These are phyloP conservation scores for Domatiomyces globalis DNA, from an alignment of 2,329 filamentous ascomycete species.

Conservation along the genomic window DNA sequence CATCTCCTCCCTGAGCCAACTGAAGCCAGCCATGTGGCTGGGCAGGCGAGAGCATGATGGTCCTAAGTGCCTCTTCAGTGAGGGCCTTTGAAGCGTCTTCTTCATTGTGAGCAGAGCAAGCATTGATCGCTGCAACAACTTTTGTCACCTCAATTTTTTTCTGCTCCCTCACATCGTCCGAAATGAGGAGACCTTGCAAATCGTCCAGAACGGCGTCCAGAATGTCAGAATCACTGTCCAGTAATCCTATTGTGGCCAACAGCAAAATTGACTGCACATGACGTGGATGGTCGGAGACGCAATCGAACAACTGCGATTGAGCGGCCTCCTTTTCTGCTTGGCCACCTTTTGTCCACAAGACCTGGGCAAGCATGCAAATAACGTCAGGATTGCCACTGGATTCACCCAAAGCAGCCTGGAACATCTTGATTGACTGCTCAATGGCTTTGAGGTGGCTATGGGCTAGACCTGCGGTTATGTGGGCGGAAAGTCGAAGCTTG, in stretches of 20 bases:
- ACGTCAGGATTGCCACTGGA: constrained; percentile 59
- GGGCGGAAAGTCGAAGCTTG: constrained; percentile 65
- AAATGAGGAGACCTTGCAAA: constrained; percentile 56
- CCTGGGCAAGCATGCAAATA: constrained; percentile 74
- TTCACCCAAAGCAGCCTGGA: constrained; percentile 66
- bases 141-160: constrained; percentile 59
- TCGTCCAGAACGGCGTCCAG: constrained; percentile 69
- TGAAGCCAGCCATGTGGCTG: constrained; percentile 70
- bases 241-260: constrained; percentile 66
- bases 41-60: constrained; percentile 68
- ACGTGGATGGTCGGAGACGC: constrained; percentile 57
- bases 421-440: constrained; percentile 59
- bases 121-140: constrained; percentile 60
- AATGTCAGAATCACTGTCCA: constrained; percentile 66
- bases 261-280: constrained; percentile 71
- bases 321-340: constrained; percentile 61
- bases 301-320: constrained; percentile 63
- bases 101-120: constrained; percentile 27
- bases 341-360: constrained; percentile 80
- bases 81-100: constrained; percentile 34
- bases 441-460: constrained; percentile 56
- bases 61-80: constrained; percentile 53
- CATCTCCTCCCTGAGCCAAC: constrained; percentile 45
- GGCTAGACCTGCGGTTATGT: constrained; percentile 72
- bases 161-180: constrained; percentile 45